Base-by-base conservation (phyloP, 2,329 filamentous ascomycete species). In the Trichoderma brevicompactum region DNA sequence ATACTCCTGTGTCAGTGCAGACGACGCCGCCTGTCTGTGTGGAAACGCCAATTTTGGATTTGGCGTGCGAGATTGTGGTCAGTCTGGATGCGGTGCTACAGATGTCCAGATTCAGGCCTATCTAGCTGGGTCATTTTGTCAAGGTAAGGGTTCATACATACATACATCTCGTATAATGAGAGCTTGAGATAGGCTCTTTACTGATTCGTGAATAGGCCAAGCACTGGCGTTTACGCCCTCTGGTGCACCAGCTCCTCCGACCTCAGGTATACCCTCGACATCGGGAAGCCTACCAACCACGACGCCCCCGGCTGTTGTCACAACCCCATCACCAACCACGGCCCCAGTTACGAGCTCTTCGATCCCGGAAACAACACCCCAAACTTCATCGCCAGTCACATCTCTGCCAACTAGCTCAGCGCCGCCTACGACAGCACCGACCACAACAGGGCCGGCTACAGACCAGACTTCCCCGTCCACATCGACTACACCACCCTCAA, bases 11-110 rank as follows among this genome's bases (percentile, higher is more conserved):
- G 43, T 52, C n/a, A 73, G 68, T 65, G 74, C 74, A 40, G 69
- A 71, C 48, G 70, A 77, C 34, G 71, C 71, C 19, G 69, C 72
- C 15, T 83, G 82, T 67, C 73, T 83, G 15, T 83, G 82, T 68
- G 69, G 67, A 34, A 66, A 66, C 17, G 23, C 58, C 38, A 61
- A 70, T 46, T 70, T 75, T 48, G 61, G 65, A 40, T 72, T 67
- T 63, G 77, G 76, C 40, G 72, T 79, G 60, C 69, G 72, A n/a
- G 77, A 79, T 56, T 79, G 78, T 65, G 73, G 74, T 38, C 67
- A 54, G 32, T 32, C 66, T 28, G 70, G 72, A 9, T 78, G 77
- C 55, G 68, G 69, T 7, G 72, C 74, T 12, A 71, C 69, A 4
- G 72, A 72, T 6, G 66, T 70, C 32, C 73, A 76, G 63, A 67